Evolutionary conservation across 169 alveolate species (phyloP).

Genomic region (Cryptosporidium viatorum): DNA sequence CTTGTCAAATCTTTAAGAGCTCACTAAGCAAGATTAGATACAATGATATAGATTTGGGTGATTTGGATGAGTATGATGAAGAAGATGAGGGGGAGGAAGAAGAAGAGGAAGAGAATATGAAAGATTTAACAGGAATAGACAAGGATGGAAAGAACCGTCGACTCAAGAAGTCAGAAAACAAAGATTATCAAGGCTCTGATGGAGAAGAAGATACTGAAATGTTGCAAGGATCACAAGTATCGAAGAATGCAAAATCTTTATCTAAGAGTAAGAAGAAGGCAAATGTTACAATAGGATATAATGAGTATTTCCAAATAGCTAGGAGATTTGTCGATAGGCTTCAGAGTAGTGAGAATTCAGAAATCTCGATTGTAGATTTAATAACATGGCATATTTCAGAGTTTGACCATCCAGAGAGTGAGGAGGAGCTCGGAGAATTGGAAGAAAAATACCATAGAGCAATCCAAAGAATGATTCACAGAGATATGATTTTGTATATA

Average conservation of each 20-base stretch:
- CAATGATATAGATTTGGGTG: conserved; percentile 83
- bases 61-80: conserved; percentile 48
- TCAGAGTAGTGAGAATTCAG: conserved; percentile 3
- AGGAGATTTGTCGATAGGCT: conserved; percentile 36
- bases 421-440: conserved; percentile 49
- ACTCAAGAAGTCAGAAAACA: not conserved
- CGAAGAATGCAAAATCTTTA: not conserved
- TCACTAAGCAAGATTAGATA: conserved; percentile 87
- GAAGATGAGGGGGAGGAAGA: not conserved
- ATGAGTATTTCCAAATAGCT: conserved; percentile 63
- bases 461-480: conserved; percentile 57
- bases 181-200: not conserved
- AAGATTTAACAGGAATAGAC: not conserved
- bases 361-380: conserved; percentile 28
- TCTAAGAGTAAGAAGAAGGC: conserved; percentile 9
- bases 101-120: not conserved
- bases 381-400: conserved; percentile 65
- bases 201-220: not conserved
- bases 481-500: conserved; percentile 66
- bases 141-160: not conserved
- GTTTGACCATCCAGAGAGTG: conserved; percentile 68
- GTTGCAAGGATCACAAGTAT: not conserved
- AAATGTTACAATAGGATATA: conserved; percentile 40
- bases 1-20: conserved; percentile 90
- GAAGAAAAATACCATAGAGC: conserved; percentile 55